Evolutionary conservation across 164 flowering plant genomes (phyloP), one percentile per base, ranked within the genome.

Genomic region (Magnolia changhungtana): DNA sequence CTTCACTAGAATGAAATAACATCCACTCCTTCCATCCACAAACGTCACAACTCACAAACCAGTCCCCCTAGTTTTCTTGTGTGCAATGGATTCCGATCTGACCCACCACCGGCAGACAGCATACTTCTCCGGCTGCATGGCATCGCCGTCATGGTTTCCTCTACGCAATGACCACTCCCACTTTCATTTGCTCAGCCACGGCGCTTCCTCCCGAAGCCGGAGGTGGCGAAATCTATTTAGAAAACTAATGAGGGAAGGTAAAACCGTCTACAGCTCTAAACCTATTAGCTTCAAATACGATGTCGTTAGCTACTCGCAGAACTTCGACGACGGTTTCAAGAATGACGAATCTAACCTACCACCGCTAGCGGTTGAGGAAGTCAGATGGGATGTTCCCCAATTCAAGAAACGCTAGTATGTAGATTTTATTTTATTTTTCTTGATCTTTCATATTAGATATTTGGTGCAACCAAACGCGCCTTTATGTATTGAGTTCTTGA

Each of bases 271-370:
- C 20, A 78, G 82, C 7, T 80, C 88, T 0, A 82, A 78, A 14
- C 80, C 82, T 11, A 51, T 84, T 69, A 82, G 84, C 11, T 88
- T 88, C 72, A 87, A 83, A 4, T 90, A 90, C 51, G 93, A 90
- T 67, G 89, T 86, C 20, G 89, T 87, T 8, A 90, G 93, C 72
- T 90, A 90, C 50, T 85, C 91, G 0, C 90, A 85, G 83, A 90
- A 90, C 65, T 90, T 90, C 72, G 93, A 90, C 50, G 93, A 90
- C 1, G 89, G 90, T 0, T 77, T 73, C 58, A 81, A 77, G 27
- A 21, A 66, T 7, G 84, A 79, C 13, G 85, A 79, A 6, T 75
- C 72, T n/a, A 55, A 55, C 61, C 13, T 10, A 55, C 61, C 61
- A 11, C 18, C 61, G 18, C 13, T 11, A 16, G 61, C 18, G 16